Evolutionary conservation across 192 early-diverging fungal genomes (phyloP).

Genomic region (Radiomyces spectabilis): DNA sequence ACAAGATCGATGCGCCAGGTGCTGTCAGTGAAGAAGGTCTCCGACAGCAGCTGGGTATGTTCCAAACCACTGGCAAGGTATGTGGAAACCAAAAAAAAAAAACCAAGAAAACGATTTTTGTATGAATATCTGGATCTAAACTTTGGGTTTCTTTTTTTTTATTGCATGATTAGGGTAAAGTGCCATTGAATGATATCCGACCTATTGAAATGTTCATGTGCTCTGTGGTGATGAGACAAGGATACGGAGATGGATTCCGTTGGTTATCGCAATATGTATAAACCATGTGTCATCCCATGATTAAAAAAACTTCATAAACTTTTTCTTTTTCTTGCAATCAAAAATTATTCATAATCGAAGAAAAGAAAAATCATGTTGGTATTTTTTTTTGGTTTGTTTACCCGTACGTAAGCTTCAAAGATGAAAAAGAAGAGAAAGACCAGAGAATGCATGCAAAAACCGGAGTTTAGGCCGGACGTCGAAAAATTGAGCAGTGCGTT

Average conservation of each 20-base stretch:
- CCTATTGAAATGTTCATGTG: constrained; percentile 99
- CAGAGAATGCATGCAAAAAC: too few species aligned
- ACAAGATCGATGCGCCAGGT: constrained; percentile 95
- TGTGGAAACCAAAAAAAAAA: too few species aligned
- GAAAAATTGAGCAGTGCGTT: too few species aligned
- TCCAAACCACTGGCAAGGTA: constrained; percentile 96
- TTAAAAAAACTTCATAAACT: not conserved
- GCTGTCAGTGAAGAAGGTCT: constrained; percentile 93
- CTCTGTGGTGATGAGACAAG: constrained; percentile 96
- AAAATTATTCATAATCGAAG: too few species aligned
- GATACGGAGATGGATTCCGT: constrained; percentile 96
- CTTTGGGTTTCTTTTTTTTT: constrained; percentile 11
- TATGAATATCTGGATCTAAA: too few species aligned
- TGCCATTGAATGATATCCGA: constrained; percentile 85
- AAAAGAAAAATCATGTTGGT: too few species aligned
- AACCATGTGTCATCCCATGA: too few species aligned
- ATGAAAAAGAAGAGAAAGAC: too few species aligned
- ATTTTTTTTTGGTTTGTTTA: too few species aligned
- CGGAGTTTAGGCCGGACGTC: too few species aligned
- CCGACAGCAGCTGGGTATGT: constrained; percentile 78
- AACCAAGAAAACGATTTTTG: not conserved
- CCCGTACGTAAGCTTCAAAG: too few species aligned
- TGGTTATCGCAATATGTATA: constrained; percentile 87
- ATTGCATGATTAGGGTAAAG: constrained; percentile 62
- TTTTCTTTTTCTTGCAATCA: not conserved